Base-by-base conservation (phyloP, 2,329 filamentous ascomycete genomes). In the Trichoderma brevicompactum region DNA sequence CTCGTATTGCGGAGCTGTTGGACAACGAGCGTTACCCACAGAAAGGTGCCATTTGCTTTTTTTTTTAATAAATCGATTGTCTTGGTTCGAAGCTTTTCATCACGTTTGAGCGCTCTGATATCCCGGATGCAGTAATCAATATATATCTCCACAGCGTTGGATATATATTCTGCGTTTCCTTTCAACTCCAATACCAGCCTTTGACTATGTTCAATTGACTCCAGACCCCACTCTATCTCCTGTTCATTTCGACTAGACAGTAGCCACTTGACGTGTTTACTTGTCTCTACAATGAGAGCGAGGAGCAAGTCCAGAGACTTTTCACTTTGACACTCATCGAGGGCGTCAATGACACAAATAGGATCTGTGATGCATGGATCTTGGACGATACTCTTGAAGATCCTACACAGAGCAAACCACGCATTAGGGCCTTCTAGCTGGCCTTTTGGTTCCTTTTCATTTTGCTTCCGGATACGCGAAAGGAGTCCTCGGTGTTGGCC, bases 391-490 rank as follows among this genome's bases (percentile, higher is more conserved):
- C 12, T 66, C 2, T 15, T 65, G 0, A 85, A 74, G 3, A 83
- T 77, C 1, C 74, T 62, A 0, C 68, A 74, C 2, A 85, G 52
- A 3, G 72, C 70, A 48, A 70, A 32, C 71, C 75, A 80, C 1
- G 75, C 73, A 71, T 80, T 80, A 0, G 44, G 10, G 44, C 75
- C 78, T 15, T 80, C 72, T 53, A 84, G 83, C 0, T 79, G 67
- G 0, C 78, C 67, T 1, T 53, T 44, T 48, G 2, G 38, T 5
- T 5, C 3, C 9, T 72, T 71, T 2, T 77, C 77, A 0, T 66
- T 6, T 3, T 79, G 71, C n/a, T 56, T 5, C 1, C 66, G 69
- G 0, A 82, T 1, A 66, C 81, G 70, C 0, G 68, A 70, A 1
- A 77, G 58, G 0, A 82, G 73, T 1, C 60, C 66, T 34, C 69